These are phyloP conservation scores for Russula ochroleuca DNA, from an alignment of 768 basidiomycete species.

Conservation along the genomic window DNA sequence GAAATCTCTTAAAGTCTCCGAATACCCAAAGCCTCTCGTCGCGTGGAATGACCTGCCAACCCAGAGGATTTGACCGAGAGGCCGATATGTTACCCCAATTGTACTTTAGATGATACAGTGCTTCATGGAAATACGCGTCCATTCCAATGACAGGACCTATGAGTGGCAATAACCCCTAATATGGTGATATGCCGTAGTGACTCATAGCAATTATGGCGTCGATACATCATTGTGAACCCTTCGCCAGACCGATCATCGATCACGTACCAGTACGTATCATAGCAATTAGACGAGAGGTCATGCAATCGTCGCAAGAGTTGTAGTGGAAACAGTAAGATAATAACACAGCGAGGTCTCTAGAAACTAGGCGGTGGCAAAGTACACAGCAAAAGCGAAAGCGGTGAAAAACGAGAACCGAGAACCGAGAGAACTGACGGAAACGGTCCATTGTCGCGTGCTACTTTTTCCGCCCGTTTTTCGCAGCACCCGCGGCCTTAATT, in stretches of 20 bases:
- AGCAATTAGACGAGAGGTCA: conserved; percentile 6
- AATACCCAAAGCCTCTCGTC: conserved; percentile 61
- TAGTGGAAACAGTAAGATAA: conserved; percentile 5
- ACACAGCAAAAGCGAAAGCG: conserved; percentile 25
- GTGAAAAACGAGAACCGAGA: conserved; percentile 22
- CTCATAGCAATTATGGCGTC: background rate
- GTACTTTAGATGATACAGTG: background rate
- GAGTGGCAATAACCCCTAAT: background rate
- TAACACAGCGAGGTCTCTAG: conserved; percentile 11
- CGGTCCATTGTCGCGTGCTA: conserved; percentile 23
- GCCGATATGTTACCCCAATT: background rate
- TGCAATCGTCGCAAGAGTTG: conserved; percentile 8
- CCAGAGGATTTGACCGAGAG: conserved; percentile 45
- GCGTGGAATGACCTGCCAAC: conserved; percentile 70
- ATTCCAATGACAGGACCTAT: background rate
- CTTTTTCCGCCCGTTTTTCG: conserved; percentile 44
- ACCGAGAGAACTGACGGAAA: conserved; percentile 29
- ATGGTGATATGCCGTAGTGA: background rate
- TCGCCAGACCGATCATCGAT: conserved; percentile 2
- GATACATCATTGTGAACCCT: background rate
- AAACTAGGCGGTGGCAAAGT: conserved; percentile 5
- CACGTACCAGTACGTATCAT: conserved; percentile 9
- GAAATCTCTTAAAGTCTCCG: conserved; percentile 48
- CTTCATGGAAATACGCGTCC: background rate
- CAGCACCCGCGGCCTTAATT: conserved; percentile 31